These are phyloP conservation scores for Microthyrium microscopicum DNA, from an alignment of 2,329 filamentous ascomycete genomes.

Conservation along the genomic window DNA sequence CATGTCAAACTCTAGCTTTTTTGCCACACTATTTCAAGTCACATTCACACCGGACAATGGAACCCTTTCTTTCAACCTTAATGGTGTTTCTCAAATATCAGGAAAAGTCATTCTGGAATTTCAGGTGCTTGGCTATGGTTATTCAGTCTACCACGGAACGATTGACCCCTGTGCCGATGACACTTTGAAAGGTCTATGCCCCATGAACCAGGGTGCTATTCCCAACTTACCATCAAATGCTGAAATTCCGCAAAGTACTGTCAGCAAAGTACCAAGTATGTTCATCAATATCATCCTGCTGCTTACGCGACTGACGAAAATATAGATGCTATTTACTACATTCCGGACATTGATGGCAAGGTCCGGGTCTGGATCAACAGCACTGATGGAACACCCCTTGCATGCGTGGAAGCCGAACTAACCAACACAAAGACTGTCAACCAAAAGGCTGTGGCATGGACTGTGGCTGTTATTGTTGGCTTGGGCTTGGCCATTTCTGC, in stretches of 20 bases:
- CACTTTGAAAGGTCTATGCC: conserved; percentile 62
- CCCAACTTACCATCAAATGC: conserved; percentile 51
- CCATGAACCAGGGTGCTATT: conserved; percentile 75
- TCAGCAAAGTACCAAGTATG: conserved; percentile 50
- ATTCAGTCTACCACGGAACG: conserved; percentile 46
- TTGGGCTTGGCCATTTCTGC: conserved; percentile 72
- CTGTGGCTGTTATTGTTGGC: conserved; percentile 73
- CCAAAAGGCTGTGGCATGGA: conserved; percentile 76
- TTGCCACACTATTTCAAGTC: conserved; percentile 78
- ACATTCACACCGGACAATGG: conserved; percentile 60
- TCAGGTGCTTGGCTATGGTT: conserved; percentile 67
- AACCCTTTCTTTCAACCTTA: conserved; percentile 55
- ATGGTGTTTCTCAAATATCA: conserved; percentile 67
- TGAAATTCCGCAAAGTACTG: conserved; percentile 36
- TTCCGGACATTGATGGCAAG: conserved; percentile 80
- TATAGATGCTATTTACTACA: conserved; percentile 61
- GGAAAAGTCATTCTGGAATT: conserved; percentile 69
- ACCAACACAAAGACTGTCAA: conserved; percentile 90
- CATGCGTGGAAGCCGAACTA: conserved; percentile 73
- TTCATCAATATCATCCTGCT: conserved; percentile 1
- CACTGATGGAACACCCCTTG: conserved; percentile 47
- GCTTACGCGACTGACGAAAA: too few relatives aligned
- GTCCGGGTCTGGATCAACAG: conserved; percentile 69
- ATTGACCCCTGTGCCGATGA: conserved; percentile 55
- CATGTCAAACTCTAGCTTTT: conserved; percentile 72